Base-by-base conservation (phyloP, 2,329 filamentous ascomycete genomes). In the Chaetothyriales sp. region DNA sequence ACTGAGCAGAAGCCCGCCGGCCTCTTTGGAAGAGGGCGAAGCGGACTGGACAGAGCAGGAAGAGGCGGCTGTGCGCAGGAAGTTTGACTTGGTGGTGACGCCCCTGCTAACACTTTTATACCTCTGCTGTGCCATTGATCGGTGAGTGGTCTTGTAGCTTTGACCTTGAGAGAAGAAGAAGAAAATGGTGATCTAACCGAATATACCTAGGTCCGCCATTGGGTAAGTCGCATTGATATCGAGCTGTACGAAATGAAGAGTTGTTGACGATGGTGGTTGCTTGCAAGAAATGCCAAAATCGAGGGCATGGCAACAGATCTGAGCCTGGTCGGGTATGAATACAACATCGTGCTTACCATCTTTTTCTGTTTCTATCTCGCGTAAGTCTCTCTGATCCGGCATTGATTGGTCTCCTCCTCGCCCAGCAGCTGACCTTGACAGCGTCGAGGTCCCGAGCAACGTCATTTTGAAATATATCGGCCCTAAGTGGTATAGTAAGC, bases 381-480 rank as follows among this genome's bases (percentile, higher is more conserved):
- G 22, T 25, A 25, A 25, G 18, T 51, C 54, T 51, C 50, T 45
- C 40, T 33, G 29, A 19, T 10, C 70, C 53, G 68, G 68, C 47
- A 62, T 66, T 46, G 67, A 64, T 0, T 48, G 67, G 65, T 0
- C 47, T 66, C 71, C 69, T 69, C 70, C 70, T 60, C 46, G 70
- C 55, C 56, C 69, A 20, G 63, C 65, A 2, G 68, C 69, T 4
- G 43, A 28, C 22, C 22, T 25, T 25, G 22, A 25, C 22, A 25
- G 22, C 9, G 53, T 57, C 22, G 80, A 84, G 60, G 65, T 84
- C 8, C 81, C 81, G 2, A 80, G 76, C 56, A 84, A 84, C 58
- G 67, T 84, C 1, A 69, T 83, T 9, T 66, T 84, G 49, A 83
- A 83, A 60, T 46, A 50, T 28, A 40, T 56, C 43, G 51, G 55